phyloP scores from a whole-genome alignment of 257 asterid species.

The Henckelia pumila region DNA sequence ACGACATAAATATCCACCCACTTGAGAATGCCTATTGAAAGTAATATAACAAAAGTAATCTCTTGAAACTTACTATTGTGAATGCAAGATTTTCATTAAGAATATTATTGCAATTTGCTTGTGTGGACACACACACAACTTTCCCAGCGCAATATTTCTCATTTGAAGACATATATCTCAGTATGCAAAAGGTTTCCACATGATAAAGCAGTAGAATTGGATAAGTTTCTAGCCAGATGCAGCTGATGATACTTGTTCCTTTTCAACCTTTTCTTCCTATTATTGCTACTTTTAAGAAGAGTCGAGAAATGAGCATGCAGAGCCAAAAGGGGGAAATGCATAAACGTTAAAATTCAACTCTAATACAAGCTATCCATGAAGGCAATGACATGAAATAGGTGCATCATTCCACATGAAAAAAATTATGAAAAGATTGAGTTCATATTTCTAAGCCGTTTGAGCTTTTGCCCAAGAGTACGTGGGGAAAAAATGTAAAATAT shows the following conservation, averaged over 20 bases:
- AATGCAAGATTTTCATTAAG: background rate
- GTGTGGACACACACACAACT: background rate
- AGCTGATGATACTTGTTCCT: background rate
- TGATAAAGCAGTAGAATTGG: background rate
- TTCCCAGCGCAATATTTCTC: background rate
- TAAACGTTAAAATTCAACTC: background rate
- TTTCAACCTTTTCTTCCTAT: background rate
- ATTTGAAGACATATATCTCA: background rate
- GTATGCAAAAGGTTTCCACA: background rate
- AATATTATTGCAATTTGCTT: background rate
- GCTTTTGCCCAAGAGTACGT: background rate
- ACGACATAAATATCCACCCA: background rate
- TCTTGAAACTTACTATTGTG: background rate
- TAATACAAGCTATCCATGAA: background rate
- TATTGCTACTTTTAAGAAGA: slow-evolving; percentile 12
- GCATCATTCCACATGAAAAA: slow-evolving; percentile 7
- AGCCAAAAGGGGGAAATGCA: background rate
- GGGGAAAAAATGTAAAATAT: background rate
- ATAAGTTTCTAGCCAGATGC: background rate
- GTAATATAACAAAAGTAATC: background rate
- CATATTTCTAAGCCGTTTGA: background rate
- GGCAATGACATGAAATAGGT: slow-evolving; percentile 22
- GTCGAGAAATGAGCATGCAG: background rate
- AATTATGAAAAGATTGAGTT: background rate
- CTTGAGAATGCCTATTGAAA: background rate